Evolutionary conservation across 192 early-diverging fungal genomes (phyloP).

Genomic region (Podila verticillata): DNA sequence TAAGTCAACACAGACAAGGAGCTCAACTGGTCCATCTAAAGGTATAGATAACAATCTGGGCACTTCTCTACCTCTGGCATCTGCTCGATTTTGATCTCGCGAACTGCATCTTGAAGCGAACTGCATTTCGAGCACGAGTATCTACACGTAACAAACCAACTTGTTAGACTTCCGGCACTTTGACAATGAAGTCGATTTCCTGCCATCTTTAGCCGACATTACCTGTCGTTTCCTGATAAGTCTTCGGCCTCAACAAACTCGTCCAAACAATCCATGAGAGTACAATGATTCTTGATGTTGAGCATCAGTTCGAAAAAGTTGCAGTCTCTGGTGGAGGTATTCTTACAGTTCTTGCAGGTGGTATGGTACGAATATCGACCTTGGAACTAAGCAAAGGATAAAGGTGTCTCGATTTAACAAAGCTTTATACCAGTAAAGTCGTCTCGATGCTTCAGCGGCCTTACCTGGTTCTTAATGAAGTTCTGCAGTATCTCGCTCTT

Average conservation of each 20-base stretch:
- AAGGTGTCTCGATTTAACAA: not conserved
- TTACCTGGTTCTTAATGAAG: conserved; percentile 36
- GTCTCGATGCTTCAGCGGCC: not conserved
- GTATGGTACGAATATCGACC: conserved; percentile 44
- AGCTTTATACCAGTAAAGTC: not conserved
- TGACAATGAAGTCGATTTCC: not conserved
- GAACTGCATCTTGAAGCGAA: conserved; percentile 47
- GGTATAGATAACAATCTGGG: not conserved
- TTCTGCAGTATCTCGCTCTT: conserved; percentile 1
- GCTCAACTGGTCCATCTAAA: not conserved
- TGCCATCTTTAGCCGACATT: not conserved
- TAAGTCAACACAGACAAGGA: too few relatives aligned
- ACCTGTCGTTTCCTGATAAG: conserved; percentile 38
- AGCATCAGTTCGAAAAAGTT: conserved; percentile 42
- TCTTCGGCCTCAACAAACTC: conserved; percentile 47
- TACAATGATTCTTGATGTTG: conserved; percentile 46
- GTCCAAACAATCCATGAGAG: conserved; percentile 40
- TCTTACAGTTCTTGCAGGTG: conserved; percentile 45
- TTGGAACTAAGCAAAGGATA: conserved; percentile 25
- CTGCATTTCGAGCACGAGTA: conserved; percentile 33
- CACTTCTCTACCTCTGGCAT: conserved; percentile 30
- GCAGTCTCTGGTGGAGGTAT: conserved; percentile 21
- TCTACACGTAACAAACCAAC: not conserved
- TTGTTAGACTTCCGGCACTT: too few relatives aligned
- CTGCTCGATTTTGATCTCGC: conserved; percentile 27